Evolutionary conservation across 108 stramenopile species (phyloP).

Genomic region (Seminavis robusta): DNA sequence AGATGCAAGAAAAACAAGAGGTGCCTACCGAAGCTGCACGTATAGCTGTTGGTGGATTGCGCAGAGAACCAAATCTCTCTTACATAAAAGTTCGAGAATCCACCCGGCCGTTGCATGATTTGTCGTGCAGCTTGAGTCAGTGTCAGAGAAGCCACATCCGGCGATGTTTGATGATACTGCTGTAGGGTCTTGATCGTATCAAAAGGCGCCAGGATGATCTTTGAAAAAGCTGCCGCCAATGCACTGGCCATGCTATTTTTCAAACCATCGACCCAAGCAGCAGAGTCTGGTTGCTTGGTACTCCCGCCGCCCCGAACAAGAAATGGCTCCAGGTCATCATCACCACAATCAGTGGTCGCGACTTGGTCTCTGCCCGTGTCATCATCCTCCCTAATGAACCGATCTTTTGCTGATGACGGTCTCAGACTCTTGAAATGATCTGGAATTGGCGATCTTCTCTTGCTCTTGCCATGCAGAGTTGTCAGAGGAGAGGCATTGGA

Average conservation of each 20-base stretch:
- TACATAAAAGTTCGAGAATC: constrained; percentile 77
- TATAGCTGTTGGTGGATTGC: background rate
- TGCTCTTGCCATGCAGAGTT: no score
- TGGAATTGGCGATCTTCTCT: no score
- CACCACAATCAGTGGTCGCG: no score
- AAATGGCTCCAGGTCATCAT: no score
- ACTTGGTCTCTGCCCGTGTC: no score
- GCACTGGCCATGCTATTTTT: constrained; percentile 87
- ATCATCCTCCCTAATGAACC: no score
- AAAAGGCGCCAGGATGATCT: constrained; percentile 86
- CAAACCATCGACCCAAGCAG: constrained; percentile 67
- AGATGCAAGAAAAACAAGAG: background rate
- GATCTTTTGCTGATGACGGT: no score
- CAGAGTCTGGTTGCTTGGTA: no score
- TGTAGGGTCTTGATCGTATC: constrained; percentile 95
- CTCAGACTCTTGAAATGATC: no score
- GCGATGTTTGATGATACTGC: constrained; percentile 42
- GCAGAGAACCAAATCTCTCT: constrained; percentile 11
- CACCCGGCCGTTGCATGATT: constrained; percentile 62
- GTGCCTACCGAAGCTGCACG: background rate
- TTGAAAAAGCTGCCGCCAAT: constrained; percentile 84
- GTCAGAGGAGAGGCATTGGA: no score
- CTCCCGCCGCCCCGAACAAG: no score
- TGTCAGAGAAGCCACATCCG: constrained; percentile 31
- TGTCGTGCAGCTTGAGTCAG: constrained; percentile 55